Base-by-base conservation (phyloP, 371 early-diverging fungal genomes). In the Mortierella sp. region DNA sequence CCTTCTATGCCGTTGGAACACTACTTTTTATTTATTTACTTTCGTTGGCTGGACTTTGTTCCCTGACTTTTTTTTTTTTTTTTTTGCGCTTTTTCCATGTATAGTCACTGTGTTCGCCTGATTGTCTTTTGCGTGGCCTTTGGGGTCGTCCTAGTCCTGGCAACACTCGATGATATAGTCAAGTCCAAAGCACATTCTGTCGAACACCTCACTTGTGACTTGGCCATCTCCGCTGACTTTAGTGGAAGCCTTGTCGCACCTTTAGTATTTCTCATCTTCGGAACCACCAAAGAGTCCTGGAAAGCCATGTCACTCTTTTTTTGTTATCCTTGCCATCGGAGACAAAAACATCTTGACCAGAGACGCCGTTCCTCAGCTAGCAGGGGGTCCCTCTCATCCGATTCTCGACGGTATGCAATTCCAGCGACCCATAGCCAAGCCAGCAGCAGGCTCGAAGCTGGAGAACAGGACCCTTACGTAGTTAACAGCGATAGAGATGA, bases 71-170 rank as follows among this genome's bases (percentile, higher is more conserved):
- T 26, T 6, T 25, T 19, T 4, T 1, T 50, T 30, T 18, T n/a
- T 57, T 15, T 46, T 46, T 46, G 12, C 30, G 18, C 21, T 12
- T 37, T 1, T 5, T 25, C n/a, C 7, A 26, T 30, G 26, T 1
- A 6, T 60, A 75, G 75, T 30, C 67, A 75, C 26, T 75, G 67
- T 26, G 19, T 70, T 19, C 70, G 75, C 11, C 23, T 75, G 47
- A 21, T 67, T 11, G 52, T 70, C 7, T 75, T 70, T 51, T 63
- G 63, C 11, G 25, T 70, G 6, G 43, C 57, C n/a, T 70, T 75
- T 18, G 64, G 67, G 18, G 9, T 56, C n/a, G 28, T 70, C 15
- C 21, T 67, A 4, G 2, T 65, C 28, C 51, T 75, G 71, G 68
- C 75, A 0, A 30, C 62, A 6, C 30, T 75, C n/a, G 71, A 63